Conservation (phyloP, 202 grass and related monocot species). For the Thinopyrum obtusiflorum region DNA sequence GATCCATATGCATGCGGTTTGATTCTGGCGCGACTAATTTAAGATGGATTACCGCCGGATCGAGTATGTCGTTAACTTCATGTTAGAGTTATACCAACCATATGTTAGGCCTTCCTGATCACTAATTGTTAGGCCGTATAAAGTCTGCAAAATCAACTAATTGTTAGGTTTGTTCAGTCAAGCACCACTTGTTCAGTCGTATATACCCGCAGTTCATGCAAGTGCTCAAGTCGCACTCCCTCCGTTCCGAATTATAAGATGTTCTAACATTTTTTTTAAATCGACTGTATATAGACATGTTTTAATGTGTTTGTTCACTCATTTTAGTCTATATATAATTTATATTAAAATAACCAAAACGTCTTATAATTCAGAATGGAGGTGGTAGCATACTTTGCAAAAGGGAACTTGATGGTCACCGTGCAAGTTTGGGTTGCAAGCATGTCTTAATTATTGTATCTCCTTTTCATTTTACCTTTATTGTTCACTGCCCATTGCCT, state of each 20-base stretch:
- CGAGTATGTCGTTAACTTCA: not conserved
- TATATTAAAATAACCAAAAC: too few species aligned
- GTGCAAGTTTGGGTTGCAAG: not conserved
- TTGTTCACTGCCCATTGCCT: not conserved
- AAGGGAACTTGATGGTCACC: not conserved
- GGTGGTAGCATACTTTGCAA: not conserved
- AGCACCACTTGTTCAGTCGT: too few species aligned
- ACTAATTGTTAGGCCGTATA: not conserved
- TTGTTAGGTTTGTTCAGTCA: not conserved
- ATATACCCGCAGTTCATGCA: too few species aligned
- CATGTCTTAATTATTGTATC: not conserved
- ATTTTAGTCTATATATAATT: too few species aligned
- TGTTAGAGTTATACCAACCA: not conserved
- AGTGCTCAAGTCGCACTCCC: too few species aligned
- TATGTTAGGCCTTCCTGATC: not conserved
- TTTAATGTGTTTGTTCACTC: too few species aligned
- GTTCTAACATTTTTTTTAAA: too few species aligned
- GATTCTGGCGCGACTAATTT: not conserved
- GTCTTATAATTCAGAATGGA: too few species aligned
- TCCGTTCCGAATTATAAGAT: too few species aligned
- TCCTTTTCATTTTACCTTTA: not conserved
- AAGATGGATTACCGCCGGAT: not conserved
- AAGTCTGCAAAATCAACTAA: not conserved
- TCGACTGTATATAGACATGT: too few species aligned
- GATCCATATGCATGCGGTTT: constrained; percentile 1